Conservation (phyloP, 2,329 filamentous ascomycete species). For the Amesomyces nigricolor region DNA sequence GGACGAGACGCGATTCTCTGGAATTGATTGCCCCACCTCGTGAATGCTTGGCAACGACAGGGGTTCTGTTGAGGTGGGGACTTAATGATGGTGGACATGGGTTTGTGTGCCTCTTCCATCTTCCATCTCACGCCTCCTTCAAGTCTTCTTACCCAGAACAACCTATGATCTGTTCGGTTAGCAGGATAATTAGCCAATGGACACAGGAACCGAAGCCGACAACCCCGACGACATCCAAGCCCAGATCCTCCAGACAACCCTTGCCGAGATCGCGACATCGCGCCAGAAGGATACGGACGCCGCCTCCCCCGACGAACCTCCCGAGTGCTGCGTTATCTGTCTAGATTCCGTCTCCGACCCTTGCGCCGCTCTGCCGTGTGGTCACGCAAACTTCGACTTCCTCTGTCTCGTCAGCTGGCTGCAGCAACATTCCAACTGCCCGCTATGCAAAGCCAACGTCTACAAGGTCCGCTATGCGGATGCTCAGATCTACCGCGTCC, state of each 20-base stretch:
- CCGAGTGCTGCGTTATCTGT: slow-evolving; percentile 73
- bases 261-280: slow-evolving; percentile 36
- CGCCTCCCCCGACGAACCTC: slow-evolving; percentile 8
- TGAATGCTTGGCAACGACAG: slow-evolving; percentile 1
- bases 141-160: too few species aligned
- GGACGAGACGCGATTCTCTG: too few species aligned
- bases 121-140: too few species aligned
- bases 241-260: slow-evolving; percentile 40
- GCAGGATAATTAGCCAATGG: slow-evolving; percentile 26
- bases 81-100: too few species aligned
- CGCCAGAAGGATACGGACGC: slow-evolving; percentile 23
- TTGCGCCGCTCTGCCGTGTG: slow-evolving; percentile 69
- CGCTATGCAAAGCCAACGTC: slow-evolving; percentile 63
- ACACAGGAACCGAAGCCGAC: slow-evolving; percentile 18
- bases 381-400: slow-evolving; percentile 78
- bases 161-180: too few species aligned
- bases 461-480: slow-evolving; percentile 54
- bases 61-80: too few species aligned
- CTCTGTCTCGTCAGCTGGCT: slow-evolving; percentile 80
- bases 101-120: background rate
- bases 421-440: slow-evolving; percentile 64
- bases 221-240: slow-evolving; percentile 36
- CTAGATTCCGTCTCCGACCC: slow-evolving; percentile 68
- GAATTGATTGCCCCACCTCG: background rate
- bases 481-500: slow-evolving; percentile 38